Conservation (phyloP, 345 rosid species). For the Erysimum cheiranthoides region DNA sequence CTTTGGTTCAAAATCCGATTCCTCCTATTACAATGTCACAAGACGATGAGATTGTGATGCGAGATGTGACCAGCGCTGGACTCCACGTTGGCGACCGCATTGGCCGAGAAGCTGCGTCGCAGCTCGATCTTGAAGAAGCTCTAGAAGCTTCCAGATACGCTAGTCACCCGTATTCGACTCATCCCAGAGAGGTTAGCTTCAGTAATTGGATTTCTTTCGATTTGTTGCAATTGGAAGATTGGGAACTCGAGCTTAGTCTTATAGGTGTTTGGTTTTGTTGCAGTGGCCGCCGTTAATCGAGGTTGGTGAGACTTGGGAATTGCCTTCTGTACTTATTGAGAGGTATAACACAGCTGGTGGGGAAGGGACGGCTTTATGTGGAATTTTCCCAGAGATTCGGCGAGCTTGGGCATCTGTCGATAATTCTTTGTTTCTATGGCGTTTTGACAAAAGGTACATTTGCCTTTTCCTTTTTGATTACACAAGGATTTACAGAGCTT, state of each 20-base stretch:
- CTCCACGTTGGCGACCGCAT: slow-evolving; percentile 76
- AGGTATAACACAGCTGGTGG: slow-evolving; percentile 95
- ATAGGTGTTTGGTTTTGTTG: slow-evolving; percentile 39
- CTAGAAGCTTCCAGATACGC: slow-evolving; percentile 92
- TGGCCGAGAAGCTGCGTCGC: slow-evolving; percentile 79
- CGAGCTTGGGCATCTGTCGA: slow-evolving; percentile 99
- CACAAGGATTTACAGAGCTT: slow-evolving; percentile 15
- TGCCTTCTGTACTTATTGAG: slow-evolving; percentile 84
- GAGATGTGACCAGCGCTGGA: slow-evolving; percentile 88
- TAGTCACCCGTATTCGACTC: slow-evolving; percentile 89
- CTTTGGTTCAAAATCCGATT: slow-evolving; percentile 12
- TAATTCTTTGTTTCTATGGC: slow-evolving; percentile 91
- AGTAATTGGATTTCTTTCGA: background rate
- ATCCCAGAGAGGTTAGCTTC: slow-evolving; percentile 78
- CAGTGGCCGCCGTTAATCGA: slow-evolving; percentile 97
- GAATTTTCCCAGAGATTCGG: slow-evolving; percentile 90
- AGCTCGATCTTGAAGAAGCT: slow-evolving; percentile 90
- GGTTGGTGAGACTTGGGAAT: slow-evolving; percentile 79
- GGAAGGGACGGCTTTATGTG: slow-evolving; percentile 96
- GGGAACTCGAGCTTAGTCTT: slow-evolving; percentile 18
- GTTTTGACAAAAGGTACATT: slow-evolving; percentile 87
- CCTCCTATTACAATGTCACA: slow-evolving; percentile 55
- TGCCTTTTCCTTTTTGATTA: slow-evolving; percentile 12
- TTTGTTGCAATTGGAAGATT: too few relatives aligned
- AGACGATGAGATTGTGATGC: slow-evolving; percentile 81